Evolutionary conservation across 164 flowering plant species (phyloP).

Genomic region (Vitis rupestris): DNA sequence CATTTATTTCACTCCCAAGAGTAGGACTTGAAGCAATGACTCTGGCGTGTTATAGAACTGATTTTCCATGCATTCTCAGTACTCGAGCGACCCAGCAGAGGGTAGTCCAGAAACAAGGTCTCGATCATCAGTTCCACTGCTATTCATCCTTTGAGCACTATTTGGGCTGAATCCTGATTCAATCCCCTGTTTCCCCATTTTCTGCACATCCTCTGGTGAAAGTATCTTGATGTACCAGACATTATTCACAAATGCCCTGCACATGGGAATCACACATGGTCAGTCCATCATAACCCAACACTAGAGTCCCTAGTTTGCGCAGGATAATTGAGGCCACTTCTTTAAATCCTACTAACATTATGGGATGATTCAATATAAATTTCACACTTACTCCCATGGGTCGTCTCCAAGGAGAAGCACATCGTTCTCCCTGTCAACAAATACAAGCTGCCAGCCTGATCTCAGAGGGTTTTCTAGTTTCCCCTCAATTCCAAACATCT

Average conservation of each 20-base stretch:
- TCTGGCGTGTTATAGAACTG: too few relatives aligned
- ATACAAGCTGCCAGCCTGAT: constrained; percentile 99
- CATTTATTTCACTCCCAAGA: too few relatives aligned
- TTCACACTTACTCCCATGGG: constrained; percentile 79
- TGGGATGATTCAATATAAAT: neutral
- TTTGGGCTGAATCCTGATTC: constrained; percentile 32
- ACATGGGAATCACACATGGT: neutral
- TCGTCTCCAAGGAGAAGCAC: constrained; percentile 93
- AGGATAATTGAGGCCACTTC: too few relatives aligned
- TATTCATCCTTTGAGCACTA: constrained; percentile 33
- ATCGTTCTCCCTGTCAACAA: constrained; percentile 90
- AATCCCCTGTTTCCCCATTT: constrained; percentile 51
- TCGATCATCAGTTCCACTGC: constrained; percentile 28
- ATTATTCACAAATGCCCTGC: constrained; percentile 80
- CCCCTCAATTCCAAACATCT: constrained; percentile 89
- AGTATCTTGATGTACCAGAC: constrained; percentile 93
- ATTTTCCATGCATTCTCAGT: constrained; percentile 14
- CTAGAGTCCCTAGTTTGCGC: too few relatives aligned
- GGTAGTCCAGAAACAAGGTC: constrained; percentile 33
- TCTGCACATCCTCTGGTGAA: constrained; percentile 70
- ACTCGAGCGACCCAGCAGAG: constrained; percentile 39
- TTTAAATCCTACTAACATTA: neutral
- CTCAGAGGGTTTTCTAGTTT: constrained; percentile 76
- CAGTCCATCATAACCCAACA: too few relatives aligned
- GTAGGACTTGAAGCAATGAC: too few relatives aligned